Evolutionary conservation across 331 rosid genomes (phyloP).

Genomic region (Quercus phellos): DNA sequence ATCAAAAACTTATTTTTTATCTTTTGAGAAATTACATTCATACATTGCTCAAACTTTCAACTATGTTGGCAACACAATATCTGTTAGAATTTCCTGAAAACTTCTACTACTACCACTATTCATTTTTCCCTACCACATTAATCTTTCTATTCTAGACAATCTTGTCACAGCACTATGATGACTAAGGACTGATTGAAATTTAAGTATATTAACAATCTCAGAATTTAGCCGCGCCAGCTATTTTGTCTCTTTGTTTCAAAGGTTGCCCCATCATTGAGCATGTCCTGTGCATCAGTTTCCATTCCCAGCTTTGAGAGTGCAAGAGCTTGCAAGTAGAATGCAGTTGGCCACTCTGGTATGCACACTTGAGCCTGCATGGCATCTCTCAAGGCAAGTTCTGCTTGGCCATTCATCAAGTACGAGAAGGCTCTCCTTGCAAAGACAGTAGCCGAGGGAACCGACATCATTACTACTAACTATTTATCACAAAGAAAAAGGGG

Average conservation of each 20-base stretch:
- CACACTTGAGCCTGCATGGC: slow-evolving; percentile 99
- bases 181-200: background rate
- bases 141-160: slow-evolving; percentile 23
- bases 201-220: background rate
- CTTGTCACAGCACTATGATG: slow-evolving; percentile 20
- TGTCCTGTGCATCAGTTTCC: slow-evolving; percentile 95
- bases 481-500: background rate
- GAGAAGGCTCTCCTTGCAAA: slow-evolving; percentile 86
- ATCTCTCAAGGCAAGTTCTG: slow-evolving; percentile 82
- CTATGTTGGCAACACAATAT: slow-evolving; percentile 22
- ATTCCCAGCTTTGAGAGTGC: slow-evolving; percentile 93
- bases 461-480: slow-evolving; percentile 85
- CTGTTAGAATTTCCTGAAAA: background rate
- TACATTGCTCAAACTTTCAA: slow-evolving; percentile 21
- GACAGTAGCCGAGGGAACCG: slow-evolving; percentile 71
- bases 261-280: slow-evolving; percentile 85
- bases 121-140: slow-evolving; percentile 28
- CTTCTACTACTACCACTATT: background rate
- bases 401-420: slow-evolving; percentile 77
- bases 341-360: slow-evolving; percentile 97
- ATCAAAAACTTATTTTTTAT: slow-evolving; percentile 33
- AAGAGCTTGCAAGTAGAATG: slow-evolving; percentile 90
- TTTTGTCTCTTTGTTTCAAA: slow-evolving; percentile 48
- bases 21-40: slow-evolving; percentile 28
- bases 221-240: slow-evolving; percentile 40